Evolutionary conservation across 169 alveolate species (phyloP), one percentile per base, ranked within the genome.

Genomic region (Plasmodium knowlesi): DNA sequence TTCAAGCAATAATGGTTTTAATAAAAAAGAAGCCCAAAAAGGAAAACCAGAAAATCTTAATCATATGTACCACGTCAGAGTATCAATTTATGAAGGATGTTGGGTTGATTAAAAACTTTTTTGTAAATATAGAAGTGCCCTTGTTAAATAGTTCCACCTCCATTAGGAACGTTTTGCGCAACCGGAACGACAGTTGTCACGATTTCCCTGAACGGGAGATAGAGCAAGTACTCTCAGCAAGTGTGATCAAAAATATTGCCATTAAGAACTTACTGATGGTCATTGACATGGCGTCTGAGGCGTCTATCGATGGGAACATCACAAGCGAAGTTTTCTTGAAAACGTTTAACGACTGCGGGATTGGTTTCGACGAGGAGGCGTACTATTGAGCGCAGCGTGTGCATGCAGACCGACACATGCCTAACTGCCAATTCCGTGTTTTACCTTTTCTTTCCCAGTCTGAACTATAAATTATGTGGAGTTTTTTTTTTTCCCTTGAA

Each of bases 21-120:
- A 97, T 99, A 54, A 99, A 99, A 92, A 99, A 99, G 97, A 96
- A 97, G 54, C 99, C 99, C 14, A 98, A 98, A 54, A 98, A 98
- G 90, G 98, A 97, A 57, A 98, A 98, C 32, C 98, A 98, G 80
- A 97, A 98, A 80, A 96, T 99, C 39, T 95, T 99, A 71, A 97
- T 99, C 43, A 98, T 99, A 28, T 99, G 99, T 82, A 99, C 99
- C 22, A 98, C 99, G 25, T 98, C 99, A 0, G 99, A 98, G 76
- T 96, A 95, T 34, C 97, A 95, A 32, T 97, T 98, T 93, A 95
- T 97, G 95, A 96, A 93, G 19, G 98, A 86, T 76, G 93, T 74
- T 1, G 93, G 93, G 5, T 76, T 86, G 46, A 43, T 76, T 78
- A 86, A 86, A 76, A 86, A 86, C 57, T 86, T 86, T 74, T 86